phyloP scores from a whole-genome alignment of 306 rosid species.

The Potentilla sterilis region DNA sequence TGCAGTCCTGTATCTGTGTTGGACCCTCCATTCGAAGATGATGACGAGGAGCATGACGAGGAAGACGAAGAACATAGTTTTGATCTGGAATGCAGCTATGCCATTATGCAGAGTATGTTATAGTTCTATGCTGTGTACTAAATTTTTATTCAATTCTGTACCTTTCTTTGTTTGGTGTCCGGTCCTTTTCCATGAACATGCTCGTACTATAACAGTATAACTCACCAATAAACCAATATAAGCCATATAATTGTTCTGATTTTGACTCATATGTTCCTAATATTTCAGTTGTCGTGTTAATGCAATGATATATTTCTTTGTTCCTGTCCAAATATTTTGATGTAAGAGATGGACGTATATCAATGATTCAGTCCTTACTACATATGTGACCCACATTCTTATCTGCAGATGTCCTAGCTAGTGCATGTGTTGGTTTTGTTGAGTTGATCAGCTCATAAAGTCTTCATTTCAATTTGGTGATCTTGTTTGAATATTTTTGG shows the following conservation, averaged over 20 bases:
- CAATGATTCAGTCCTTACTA: neutral
- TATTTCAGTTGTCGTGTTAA: neutral
- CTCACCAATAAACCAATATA: neutral
- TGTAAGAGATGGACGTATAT: neutral
- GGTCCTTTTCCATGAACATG: slow-evolving; percentile 47
- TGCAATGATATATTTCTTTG: neutral
- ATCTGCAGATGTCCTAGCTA: neutral
- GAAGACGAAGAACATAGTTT: slow-evolving; percentile 42
- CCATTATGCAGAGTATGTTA: slow-evolving; percentile 83
- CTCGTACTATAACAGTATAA: neutral
- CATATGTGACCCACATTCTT: slow-evolving; percentile 8
- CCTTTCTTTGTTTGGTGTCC: slow-evolving; percentile 40
- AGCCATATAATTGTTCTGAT: slow-evolving; percentile 25
- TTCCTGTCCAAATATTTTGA: neutral
- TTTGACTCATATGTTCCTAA: slow-evolving; percentile 16
- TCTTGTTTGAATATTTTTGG: slow-evolving; percentile 25
- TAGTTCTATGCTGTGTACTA: slow-evolving; percentile 5
- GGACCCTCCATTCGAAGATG: slow-evolving; percentile 87
- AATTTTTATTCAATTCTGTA: slow-evolving; percentile 9
- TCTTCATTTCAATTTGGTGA: slow-evolving; percentile 11
- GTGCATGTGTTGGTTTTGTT: slow-evolving; percentile 29
- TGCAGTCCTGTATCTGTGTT: slow-evolving; percentile 89
- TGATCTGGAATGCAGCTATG: slow-evolving; percentile 78
- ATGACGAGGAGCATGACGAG: slow-evolving; percentile 45
- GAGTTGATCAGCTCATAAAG: slow-evolving; percentile 22